Conservation (phyloP, 768 basidiomycete genomes). For the Boletellus ananas region DNA sequence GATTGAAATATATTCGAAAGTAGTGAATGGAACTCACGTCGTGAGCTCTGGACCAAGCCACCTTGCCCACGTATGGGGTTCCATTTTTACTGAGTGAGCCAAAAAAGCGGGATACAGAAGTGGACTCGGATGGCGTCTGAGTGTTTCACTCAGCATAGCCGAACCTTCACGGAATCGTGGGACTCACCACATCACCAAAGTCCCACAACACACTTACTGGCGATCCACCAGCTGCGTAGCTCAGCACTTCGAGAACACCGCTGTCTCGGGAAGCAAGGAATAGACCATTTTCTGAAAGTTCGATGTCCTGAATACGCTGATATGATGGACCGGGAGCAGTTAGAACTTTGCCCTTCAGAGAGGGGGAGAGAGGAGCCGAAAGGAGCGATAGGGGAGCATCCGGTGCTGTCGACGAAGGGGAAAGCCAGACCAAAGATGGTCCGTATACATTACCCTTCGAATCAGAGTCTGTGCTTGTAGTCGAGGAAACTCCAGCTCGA, state of each 20-base stretch:
- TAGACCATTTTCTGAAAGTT: slow-evolving; percentile 50
- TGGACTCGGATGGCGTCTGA: slow-evolving; percentile 40
- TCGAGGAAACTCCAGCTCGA: neutral
- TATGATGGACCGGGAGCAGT: slow-evolving; percentile 44
- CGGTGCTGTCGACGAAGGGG: slow-evolving; percentile 13
- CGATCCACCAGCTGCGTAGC: slow-evolving; percentile 38
- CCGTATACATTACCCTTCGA: slow-evolving; percentile 1
- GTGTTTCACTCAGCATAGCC: neutral
- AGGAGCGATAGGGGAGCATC: slow-evolving; percentile 16
- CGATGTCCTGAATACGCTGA: slow-evolving; percentile 56
- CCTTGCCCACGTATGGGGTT: slow-evolving; percentile 52
- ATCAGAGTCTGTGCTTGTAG: neutral
- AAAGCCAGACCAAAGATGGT: slow-evolving; percentile 36
- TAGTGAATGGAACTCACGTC: slow-evolving; percentile 40
- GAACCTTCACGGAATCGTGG: neutral
- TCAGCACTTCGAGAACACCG: slow-evolving; percentile 55
- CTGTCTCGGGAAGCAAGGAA: slow-evolving; percentile 57
- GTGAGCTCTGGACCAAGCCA: slow-evolving; percentile 61
- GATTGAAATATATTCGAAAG: neutral
- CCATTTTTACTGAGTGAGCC: slow-evolving; percentile 53
- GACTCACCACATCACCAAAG: slow-evolving; percentile 51
- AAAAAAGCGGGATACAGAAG: slow-evolving; percentile 51
- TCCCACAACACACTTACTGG: slow-evolving; percentile 46
- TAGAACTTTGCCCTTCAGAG: slow-evolving; percentile 46
- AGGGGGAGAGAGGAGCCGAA: slow-evolving; percentile 45